A percentile compares a stretch with the other conserved stretches of the same genome.
phyloP scores from a whole-genome alignment of 495 filamentous ascomycete species.

The Hyaloscypha bicolor region DNA sequence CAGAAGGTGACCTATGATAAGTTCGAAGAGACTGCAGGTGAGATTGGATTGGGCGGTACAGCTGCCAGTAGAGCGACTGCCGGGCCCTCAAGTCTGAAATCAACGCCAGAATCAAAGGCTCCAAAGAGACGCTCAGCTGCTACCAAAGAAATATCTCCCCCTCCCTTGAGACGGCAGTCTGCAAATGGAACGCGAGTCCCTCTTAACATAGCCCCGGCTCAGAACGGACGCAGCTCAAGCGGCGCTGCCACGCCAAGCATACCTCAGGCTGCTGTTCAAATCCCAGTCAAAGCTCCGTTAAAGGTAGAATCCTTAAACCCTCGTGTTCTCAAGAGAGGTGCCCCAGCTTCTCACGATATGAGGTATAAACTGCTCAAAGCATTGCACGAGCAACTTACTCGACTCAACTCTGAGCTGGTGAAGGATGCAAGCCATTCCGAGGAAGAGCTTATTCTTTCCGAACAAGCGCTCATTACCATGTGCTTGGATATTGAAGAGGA shows the following conservation, averaged over 20 bases:
- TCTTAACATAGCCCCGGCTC: slow-evolving; percentile 3
- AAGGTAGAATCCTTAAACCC: slow-evolving; percentile 69
- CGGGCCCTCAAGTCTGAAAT: background rate
- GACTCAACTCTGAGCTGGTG: slow-evolving; percentile 67
- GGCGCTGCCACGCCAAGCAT: slow-evolving; percentile 10
- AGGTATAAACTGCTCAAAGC: slow-evolving; percentile 69
- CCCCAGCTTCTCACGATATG: slow-evolving; percentile 70
- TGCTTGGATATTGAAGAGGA: slow-evolving; percentile 86
- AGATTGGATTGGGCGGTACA: background rate
- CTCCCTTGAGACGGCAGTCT: slow-evolving; percentile 36
- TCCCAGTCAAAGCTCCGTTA: slow-evolving; percentile 3
- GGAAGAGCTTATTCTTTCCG: slow-evolving; percentile 55
- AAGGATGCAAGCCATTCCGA: slow-evolving; percentile 48
- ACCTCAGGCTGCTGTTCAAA: slow-evolving; percentile 15
- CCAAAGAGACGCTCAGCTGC: slow-evolving; percentile 19
- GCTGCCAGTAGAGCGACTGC: background rate
- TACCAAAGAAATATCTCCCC: slow-evolving; percentile 44
- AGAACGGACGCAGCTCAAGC: background rate
- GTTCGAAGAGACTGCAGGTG: background rate
- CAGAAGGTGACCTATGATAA: slow-evolving; percentile 17
- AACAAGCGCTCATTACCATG: slow-evolving; percentile 72
- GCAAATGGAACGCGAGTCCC: background rate
- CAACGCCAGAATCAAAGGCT: background rate
- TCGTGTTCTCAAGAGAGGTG: slow-evolving; percentile 63
- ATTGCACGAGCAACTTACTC: slow-evolving; percentile 72